These are phyloP conservation scores for Fulvia fulva DNA, from an alignment of 2,329 filamentous ascomycete species.

Conservation along the genomic window DNA sequence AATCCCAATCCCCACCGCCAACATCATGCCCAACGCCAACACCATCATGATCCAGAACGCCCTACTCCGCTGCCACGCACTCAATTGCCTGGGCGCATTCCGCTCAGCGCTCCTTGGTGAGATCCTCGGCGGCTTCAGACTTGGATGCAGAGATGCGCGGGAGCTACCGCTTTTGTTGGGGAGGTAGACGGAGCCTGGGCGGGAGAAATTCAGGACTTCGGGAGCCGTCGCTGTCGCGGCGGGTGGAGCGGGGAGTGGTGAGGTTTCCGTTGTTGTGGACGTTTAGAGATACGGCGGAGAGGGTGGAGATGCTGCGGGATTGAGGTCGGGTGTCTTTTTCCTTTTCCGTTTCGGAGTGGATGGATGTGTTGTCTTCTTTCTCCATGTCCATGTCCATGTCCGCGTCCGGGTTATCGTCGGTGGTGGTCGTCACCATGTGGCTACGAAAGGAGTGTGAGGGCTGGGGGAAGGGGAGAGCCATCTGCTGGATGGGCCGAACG, in stretches of 20 bases:
- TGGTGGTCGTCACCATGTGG: not conserved
- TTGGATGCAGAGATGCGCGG: not conserved
- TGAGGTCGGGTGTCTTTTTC: not conserved
- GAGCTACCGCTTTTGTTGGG: not conserved
- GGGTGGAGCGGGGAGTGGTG: not conserved
- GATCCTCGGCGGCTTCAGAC: not conserved
- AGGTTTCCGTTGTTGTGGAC: not conserved
- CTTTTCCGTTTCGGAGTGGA: not conserved
- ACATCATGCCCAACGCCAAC: not conserved
- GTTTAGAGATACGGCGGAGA: not conserved
- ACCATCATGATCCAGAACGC: not conserved
- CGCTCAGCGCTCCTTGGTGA: not conserved
- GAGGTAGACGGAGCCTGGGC: not conserved
- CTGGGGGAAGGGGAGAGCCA: not conserved
- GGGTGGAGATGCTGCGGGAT: not conserved
- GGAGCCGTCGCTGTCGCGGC: conserved; percentile 1
- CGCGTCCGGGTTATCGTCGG: not conserved
- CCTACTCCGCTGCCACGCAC: not conserved
- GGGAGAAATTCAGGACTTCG: not conserved
- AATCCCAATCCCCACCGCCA: conserved; percentile 3
- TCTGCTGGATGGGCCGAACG: not conserved
- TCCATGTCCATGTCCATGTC: not conserved
- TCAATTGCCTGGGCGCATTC: not conserved
- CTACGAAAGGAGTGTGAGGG: not conserved
- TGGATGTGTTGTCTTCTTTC: not conserved